Evolutionary conservation across 306 rosid species (phyloP), one percentile per base, ranked within the genome.

Genomic region (Pyrus bretschneideri): DNA sequence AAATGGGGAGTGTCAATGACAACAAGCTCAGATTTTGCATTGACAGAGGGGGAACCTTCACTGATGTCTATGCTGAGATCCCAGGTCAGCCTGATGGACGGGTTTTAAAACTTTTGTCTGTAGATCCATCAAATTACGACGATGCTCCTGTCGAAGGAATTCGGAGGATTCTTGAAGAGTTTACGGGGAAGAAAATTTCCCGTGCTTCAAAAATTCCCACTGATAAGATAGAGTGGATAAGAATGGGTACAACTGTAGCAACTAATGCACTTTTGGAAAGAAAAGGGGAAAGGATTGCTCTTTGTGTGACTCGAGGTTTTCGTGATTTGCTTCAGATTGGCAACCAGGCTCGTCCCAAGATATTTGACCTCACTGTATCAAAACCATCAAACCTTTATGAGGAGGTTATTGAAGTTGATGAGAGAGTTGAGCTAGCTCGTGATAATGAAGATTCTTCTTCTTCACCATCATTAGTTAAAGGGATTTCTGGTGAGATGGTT

Each of bases 201-300:
- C 85, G 97, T 58, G 73, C 72, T 78, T 81, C 82, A 0, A 92
- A 90, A 69, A 89, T 94, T 68, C 96, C 97, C 8, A 92, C 97
- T 0, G 91, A 89, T 79, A 91, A 85, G 83, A 92, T 94, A 35
- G 98, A 92, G 85, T 94, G 98, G 98, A 94, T 94, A 78, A 83
- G 98, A 81, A 94, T 94, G 97, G 98, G 98, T 58, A 94, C 98
- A 66, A 94, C 98, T 58, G 97, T 92, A 69, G 97, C 97, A 3
- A 94, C 97, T 19, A 94, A 94, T 84, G 97, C 98, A 45, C 98
- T 92, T 75, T 72, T 94, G 29, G 97, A 94, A 85, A 86, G 95
- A 31, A 91, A 88, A 76, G 98, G 97, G 79, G 97, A 92, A 82
- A 85, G 95, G 81, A 91, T 94, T 77, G 98, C 95, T 12, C 88